Conservation (phyloP, 2,329 filamentous ascomycete genomes). For the Knufia fluminis region DNA sequence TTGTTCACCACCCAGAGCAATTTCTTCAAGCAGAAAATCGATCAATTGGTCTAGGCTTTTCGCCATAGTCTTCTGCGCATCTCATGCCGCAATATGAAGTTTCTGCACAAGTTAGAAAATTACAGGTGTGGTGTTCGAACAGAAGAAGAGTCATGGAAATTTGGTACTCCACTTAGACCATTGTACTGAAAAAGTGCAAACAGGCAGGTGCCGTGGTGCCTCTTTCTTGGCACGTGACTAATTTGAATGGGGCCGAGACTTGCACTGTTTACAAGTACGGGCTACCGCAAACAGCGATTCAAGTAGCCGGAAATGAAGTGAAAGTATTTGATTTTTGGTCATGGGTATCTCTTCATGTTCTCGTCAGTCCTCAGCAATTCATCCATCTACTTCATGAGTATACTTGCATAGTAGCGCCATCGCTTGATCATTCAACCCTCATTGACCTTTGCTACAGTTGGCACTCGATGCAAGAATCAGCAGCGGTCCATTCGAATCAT, state of each 20-base stretch:
- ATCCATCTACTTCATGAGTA: neutral
- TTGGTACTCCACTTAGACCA: constrained; percentile 1
- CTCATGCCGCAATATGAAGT: constrained; percentile 1
- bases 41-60: constrained; percentile 48
- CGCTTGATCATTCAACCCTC: too few relatives aligned
- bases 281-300: too few relatives aligned
- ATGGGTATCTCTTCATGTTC: constrained; percentile 2
- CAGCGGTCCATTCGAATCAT: too few relatives aligned
- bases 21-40: constrained; percentile 49
- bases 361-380: neutral
- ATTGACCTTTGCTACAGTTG: too few relatives aligned
- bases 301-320: too few relatives aligned
- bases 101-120: neutral
- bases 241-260: neutral
- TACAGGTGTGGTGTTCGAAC: neutral
- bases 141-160: constrained; percentile 7
- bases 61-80: constrained; percentile 30
- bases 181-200: neutral
- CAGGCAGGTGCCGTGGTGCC: neutral
- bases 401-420: too few relatives aligned
- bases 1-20: constrained; percentile 49
- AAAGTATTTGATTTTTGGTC: neutral
- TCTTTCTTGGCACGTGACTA: neutral
- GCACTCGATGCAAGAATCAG: too few relatives aligned
- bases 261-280: neutral